Base-by-base conservation (phyloP, 192 early-diverging fungal genomes). In the Gorgonomyces haynaldii region DNA sequence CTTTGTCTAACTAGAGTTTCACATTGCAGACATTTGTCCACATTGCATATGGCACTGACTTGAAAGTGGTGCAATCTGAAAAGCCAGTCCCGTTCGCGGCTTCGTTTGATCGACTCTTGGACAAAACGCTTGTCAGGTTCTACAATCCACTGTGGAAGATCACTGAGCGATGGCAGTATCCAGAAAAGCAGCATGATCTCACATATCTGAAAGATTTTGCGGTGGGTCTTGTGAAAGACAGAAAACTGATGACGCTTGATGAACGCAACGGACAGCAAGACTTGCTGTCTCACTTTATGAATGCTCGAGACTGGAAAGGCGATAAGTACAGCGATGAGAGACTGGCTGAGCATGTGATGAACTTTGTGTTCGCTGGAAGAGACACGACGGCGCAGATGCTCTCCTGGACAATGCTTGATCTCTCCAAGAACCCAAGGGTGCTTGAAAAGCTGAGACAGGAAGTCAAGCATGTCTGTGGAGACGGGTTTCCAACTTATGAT, bases 381-480 rank as follows among this genome's bases (percentile, higher is more conserved):
- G 65, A 79, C 59, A 64, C 76, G 26, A 76, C 78, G 30, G 64
- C 84, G 15, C 65, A 76, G 47, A 62, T 65, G 0, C 53, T 79
- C 10, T 50, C 53, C 17, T 81, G 81, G 76, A 67, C 74, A 40
- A 48, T 71, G 21, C 69, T 60, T 30, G 29, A 48, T 16, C 51
- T 82, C 7, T 41, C 61, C 54, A 47, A 52, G 47, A 50, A 70
- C 38, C 70, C 72, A 1, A 31, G 31, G 4, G 42, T 34, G 10
- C 26, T 56, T 13, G 35, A 52, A n/a, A 15, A 15, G 30, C 58
- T 67, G 16, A 31, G 24, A 12, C 32, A 37, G 21, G 69, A 70
- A 46, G 60, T 65, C 42, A 41, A 17, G 0, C 61, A 58, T 7
- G 50, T 52, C 13, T 70, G 65, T 36, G 46, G 28, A 34, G 23